Conservation (phyloP, 169 alveolate species). For the Eimeria praecox region DNA sequence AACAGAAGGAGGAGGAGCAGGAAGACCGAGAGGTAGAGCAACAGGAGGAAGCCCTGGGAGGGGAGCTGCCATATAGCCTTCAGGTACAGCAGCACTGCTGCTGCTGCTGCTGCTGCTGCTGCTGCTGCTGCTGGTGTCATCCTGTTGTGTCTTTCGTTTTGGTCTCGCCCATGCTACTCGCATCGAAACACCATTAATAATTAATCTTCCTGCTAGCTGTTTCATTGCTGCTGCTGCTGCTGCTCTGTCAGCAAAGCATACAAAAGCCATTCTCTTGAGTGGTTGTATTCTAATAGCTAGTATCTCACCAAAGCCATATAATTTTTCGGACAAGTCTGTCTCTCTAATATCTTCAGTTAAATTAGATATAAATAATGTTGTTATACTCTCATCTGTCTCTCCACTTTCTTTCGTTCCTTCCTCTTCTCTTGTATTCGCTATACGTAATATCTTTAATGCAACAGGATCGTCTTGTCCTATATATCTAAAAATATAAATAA, state of each 20-base stretch:
- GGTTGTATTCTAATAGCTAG: slow-evolving; percentile 85
- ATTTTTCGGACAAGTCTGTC: slow-evolving; percentile 82
- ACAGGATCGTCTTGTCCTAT: slow-evolving; percentile 93
- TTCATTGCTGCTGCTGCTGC: slow-evolving; percentile 90
- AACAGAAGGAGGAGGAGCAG: slow-evolving; percentile 15
- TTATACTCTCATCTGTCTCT: slow-evolving; percentile 87
- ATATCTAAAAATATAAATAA: slow-evolving; percentile 58
- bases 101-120: slow-evolving; percentile 43
- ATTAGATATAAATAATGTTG: slow-evolving; percentile 90
- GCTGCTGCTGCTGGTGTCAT: background rate
- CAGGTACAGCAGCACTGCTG: background rate
- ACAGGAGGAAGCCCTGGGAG: slow-evolving; percentile 9
- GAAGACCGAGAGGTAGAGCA: background rate
- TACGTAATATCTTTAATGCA: slow-evolving; percentile 89
- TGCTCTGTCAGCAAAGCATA: slow-evolving; percentile 86
- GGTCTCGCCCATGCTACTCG: slow-evolving; percentile 87
- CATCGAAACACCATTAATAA: slow-evolving; percentile 82
- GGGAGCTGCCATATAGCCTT: background rate
- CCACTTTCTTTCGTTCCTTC: slow-evolving; percentile 84
- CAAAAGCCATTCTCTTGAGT: slow-evolving; percentile 87
- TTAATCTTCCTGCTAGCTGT: slow-evolving; percentile 81
- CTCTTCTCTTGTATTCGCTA: slow-evolving; percentile 73
- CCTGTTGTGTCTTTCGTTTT: background rate
- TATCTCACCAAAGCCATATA: slow-evolving; percentile 88
- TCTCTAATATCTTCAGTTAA: slow-evolving; percentile 71